Evolutionary conservation across 805 yeast species (phyloP), one percentile per base, ranked within the genome.

Genomic region (Millerozyma miso): DNA sequence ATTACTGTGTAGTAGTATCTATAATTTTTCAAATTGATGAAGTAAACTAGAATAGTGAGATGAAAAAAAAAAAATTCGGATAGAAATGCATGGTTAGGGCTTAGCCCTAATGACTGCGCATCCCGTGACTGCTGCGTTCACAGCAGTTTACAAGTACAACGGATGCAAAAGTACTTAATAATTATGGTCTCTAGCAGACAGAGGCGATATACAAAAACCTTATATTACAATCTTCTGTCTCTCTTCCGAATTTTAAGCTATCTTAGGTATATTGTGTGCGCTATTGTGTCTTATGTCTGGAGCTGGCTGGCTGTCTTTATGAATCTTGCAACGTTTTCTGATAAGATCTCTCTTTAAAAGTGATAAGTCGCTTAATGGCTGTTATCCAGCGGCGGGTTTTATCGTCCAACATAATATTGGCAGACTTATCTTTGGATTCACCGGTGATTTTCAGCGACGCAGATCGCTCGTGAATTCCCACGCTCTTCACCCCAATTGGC

Each of bases 401-500:
- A 42, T 87, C 95, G 56, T 84, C 87, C 42, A 80, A 77, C 89
- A 88, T 83, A 26, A 88, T 83, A 57, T 85, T 85, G 12, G 93
- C 82, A 7, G 71, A 55, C 43, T 58, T 54, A 20, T 69, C 66
- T 45, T 59, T 59, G 35, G 56, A 53, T 37, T 71, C 71, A 15
- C 81, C 79, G 4, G 79, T 71, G 29, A 83, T 75, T 49, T 76
- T 77, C 44, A 73, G 70, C 40, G 77, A 81, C 1, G 85, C 81
- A 42, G 81, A 76, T 46, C 95, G 66, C 8, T 81, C 82, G 58
- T 88, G 96, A 44, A 88, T 86, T 38, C 93, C 88, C 13, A 88
- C 84, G 43, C 78, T 78, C 5, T 80, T 69, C 12, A 88, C 85
- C 19, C 96, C 97, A 49, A 88, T 84, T 2, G 97, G 97, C 95